phyloP scores from a whole-genome alignment of 148 eudicot genomes.

The Pouteria glomerata region DNA sequence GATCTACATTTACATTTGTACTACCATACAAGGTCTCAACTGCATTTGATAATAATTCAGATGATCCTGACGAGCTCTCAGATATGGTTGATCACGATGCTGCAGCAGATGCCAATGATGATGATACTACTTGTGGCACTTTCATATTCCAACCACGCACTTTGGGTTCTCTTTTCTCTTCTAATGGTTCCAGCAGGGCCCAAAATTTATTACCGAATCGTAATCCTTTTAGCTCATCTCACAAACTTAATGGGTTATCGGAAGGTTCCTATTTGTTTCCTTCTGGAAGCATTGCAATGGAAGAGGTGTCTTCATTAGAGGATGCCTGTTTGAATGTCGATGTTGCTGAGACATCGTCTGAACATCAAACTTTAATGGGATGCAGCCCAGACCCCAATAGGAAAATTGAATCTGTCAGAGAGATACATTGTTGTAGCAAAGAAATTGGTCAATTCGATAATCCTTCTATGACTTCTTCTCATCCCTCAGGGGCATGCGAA shows the following conservation, averaged over 20 bases:
- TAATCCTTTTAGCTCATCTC: slow-evolving; percentile 20
- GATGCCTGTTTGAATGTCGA: slow-evolving; percentile 29
- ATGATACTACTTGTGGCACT: slow-evolving; percentile 45
- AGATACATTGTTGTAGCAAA: slow-evolving; percentile 18
- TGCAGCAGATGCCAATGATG: slow-evolving; percentile 30
- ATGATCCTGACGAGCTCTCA: slow-evolving; percentile 65
- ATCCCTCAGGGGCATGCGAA: slow-evolving; percentile 7
- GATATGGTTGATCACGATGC: slow-evolving; percentile 40
- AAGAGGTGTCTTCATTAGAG: slow-evolving; percentile 35
- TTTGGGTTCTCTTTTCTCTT: slow-evolving; percentile 50
- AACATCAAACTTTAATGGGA: slow-evolving; percentile 25
- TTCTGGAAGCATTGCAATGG: slow-evolving; percentile 15
- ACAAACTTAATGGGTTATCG: slow-evolving; percentile 28
- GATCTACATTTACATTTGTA: slow-evolving; percentile 79
- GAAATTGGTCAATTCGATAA: slow-evolving; percentile 17
- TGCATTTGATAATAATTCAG: slow-evolving; percentile 41
- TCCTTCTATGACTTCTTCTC: slow-evolving; percentile 10
- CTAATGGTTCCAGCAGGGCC: slow-evolving; percentile 36
- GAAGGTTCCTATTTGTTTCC: slow-evolving; percentile 24
- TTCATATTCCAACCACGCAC: slow-evolving; percentile 64
- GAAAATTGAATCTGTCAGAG: slow-evolving; percentile 6
- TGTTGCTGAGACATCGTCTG: slow-evolving; percentile 28
- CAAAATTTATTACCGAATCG: slow-evolving; percentile 27
- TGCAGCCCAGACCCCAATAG: slow-evolving; percentile 16
- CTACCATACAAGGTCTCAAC: slow-evolving; percentile 72